phyloP scores from a whole-genome alignment of 2,329 filamentous ascomycete species.

The Cyphellophora europaea region DNA sequence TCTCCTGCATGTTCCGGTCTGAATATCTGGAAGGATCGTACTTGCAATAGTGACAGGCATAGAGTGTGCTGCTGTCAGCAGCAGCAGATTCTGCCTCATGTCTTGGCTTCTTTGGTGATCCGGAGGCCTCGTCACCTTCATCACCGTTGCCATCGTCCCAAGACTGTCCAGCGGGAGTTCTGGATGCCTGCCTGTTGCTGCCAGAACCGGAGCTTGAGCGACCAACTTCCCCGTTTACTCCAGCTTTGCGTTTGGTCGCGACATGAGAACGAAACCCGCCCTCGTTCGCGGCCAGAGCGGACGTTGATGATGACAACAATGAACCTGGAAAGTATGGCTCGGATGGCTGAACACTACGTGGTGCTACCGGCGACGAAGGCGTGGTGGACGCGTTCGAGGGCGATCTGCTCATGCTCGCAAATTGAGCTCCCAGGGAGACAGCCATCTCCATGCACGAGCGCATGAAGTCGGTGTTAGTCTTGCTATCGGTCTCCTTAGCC shows the following conservation, averaged over 20 bases:
- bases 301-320: neutral
- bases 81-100: conserved; percentile 6
- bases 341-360: neutral
- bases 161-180: conserved; percentile 2
- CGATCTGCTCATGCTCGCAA: neutral
- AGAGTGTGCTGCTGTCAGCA: conserved; percentile 5
- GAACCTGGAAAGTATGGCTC: neutral
- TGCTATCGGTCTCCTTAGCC: neutral
- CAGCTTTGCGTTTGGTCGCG: neutral
- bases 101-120: conserved; percentile 16
- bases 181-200: neutral
- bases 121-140: conserved; percentile 5
- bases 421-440: neutral
- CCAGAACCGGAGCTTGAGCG: neutral
- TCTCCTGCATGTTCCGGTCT: conserved; percentile 14
- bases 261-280: conserved; percentile 1
- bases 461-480: neutral
- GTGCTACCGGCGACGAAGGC: neutral
- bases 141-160: conserved; percentile 14
- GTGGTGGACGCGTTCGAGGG: neutral
- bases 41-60: conserved; percentile 18
- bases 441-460: neutral
- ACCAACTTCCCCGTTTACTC: neutral
- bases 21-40: conserved; percentile 16
- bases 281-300: neutral